Conservation (phyloP, 441 rosid genomes). For the Gossypium gossypioides region DNA sequence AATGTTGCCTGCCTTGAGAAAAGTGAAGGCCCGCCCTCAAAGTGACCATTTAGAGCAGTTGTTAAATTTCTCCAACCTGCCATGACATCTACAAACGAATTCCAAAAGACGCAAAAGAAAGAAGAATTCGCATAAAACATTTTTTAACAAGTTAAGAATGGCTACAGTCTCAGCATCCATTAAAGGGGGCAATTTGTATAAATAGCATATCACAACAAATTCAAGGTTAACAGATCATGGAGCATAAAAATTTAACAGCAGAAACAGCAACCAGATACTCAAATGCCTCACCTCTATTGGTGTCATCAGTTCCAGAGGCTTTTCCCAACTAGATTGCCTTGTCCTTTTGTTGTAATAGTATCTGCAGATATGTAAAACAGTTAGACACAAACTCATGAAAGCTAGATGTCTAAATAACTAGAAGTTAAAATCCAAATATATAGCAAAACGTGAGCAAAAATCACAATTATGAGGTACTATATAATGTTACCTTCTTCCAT, state of each 20-base stretch:
- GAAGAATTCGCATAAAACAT: slow-evolving; percentile 26
- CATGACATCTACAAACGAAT: slow-evolving; percentile 42
- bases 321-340: slow-evolving; percentile 93
- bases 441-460: neutral
- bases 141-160: slow-evolving; percentile 21
- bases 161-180: slow-evolving; percentile 24
- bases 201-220: slow-evolving; percentile 6
- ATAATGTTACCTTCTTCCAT: slow-evolving; percentile 70
- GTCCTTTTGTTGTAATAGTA: slow-evolving; percentile 93
- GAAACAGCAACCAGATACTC: slow-evolving; percentile 8
- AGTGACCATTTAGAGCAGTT: slow-evolving; percentile 36
- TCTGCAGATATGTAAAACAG: slow-evolving; percentile 32
- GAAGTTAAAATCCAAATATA: neutral
- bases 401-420: neutral
- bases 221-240: neutral
- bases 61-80: slow-evolving; percentile 36
- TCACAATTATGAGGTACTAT: slow-evolving; percentile 5
- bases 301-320: slow-evolving; percentile 92
- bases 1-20: slow-evolving; percentile 37
- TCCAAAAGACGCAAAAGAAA: slow-evolving; percentile 33
- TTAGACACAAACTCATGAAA: neutral
- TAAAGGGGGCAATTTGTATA: slow-evolving; percentile 11
- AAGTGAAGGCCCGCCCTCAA: slow-evolving; percentile 43
- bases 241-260: slow-evolving; percentile 6
- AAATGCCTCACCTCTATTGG: slow-evolving; percentile 73